A percentile compares a stretch with the other conserved stretches of the same genome.
Evolutionary conservation across 768 basidiomycete species (phyloP).

Genomic region (Paxillus rubicundulus): DNA sequence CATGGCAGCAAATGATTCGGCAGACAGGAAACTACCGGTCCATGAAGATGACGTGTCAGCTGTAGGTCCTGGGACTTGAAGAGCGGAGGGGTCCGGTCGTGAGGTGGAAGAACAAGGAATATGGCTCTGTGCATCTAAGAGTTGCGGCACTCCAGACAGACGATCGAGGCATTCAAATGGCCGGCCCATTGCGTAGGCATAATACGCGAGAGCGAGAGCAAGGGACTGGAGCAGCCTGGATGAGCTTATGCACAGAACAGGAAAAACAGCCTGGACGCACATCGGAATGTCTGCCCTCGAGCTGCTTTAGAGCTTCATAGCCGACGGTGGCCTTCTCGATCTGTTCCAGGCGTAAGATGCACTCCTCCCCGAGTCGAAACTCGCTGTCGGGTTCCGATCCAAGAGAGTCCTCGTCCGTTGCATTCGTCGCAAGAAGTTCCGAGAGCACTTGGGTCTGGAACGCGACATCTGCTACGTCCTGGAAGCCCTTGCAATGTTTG

Average conservation of each 20-base stretch:
- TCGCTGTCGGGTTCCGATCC: constrained; percentile 38
- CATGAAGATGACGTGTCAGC: constrained; percentile 45
- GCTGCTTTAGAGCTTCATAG: constrained; percentile 51
- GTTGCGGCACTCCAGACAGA: constrained; percentile 52
- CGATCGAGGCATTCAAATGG: constrained; percentile 62
- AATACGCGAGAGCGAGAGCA: constrained; percentile 69
- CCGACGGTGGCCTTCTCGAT: constrained; percentile 54
- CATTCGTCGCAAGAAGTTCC: constrained; percentile 49
- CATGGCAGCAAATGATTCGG: constrained; percentile 37
- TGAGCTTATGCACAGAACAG: constrained; percentile 2
- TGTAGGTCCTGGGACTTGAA: constrained; percentile 36
- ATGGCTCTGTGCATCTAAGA: constrained; percentile 53
- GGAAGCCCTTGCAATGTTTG: constrained; percentile 70
- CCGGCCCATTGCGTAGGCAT: constrained; percentile 71
- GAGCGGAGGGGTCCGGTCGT: constrained; percentile 38
- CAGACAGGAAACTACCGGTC: constrained; percentile 48
- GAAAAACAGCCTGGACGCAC: constrained; percentile 41
- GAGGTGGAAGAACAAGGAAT: constrained; percentile 45
- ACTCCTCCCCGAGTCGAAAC: constrained; percentile 50
- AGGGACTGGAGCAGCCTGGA: constrained; percentile 48
- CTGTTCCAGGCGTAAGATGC: constrained; percentile 51
- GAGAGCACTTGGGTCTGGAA: constrained; percentile 64
- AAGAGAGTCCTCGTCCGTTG: constrained; percentile 56
- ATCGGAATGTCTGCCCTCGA: constrained; percentile 52
- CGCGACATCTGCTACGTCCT: constrained; percentile 63